Base-by-base conservation (phyloP, 129 eudicot species). In the Mikania micrantha region DNA sequence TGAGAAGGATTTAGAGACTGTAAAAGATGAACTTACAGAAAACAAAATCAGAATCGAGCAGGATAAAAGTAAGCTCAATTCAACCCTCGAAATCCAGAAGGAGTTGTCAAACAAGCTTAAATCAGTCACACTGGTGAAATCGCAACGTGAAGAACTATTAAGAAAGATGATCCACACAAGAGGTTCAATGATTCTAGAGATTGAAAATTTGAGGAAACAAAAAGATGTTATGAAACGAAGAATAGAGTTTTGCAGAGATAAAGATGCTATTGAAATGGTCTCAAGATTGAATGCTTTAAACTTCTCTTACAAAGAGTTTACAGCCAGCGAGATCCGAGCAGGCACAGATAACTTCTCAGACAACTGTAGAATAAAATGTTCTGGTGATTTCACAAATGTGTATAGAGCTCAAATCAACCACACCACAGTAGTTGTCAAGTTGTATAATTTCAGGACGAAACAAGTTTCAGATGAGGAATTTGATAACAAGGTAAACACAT, bases 191-290 rank as follows among this genome's bases (percentile, higher is more conserved):
- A 80, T 91, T 60, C 78, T 56, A 58, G 94, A 85, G 73, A 91
- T 91, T 9, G 94, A 91, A 82, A 80, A 73, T 40, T 52, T 88
- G 20, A 78, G 85, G 74, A 73, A 74, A 78, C 94, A 88, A 31
- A 85, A 83, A 61, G 88, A 85, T 66, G 82, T 91, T 16, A 64
- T 91, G 64, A 79, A 78, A 52, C 70, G 90, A 24, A 73, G 94
- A 70, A 80, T 88, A 1, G 94, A 88, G 84, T 91, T 88, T 73
- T 90, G 97, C 28, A 81, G 53, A 69, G 96, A 91, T 42, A 91
- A 85, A 61, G 96, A 88, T 52, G 94, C 94, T 2, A 83, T 79
- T 15, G 91, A 75, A 32, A 74, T 41, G 66, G 86, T 75, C 40
- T 58, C 72, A 48, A 59, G 74, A 31, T 41, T 72, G 78, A 73